Evolutionary conservation across 257 asterid species (phyloP), one percentile per base, ranked within the genome.

Genomic region (Plectranthus barbatus): DNA sequence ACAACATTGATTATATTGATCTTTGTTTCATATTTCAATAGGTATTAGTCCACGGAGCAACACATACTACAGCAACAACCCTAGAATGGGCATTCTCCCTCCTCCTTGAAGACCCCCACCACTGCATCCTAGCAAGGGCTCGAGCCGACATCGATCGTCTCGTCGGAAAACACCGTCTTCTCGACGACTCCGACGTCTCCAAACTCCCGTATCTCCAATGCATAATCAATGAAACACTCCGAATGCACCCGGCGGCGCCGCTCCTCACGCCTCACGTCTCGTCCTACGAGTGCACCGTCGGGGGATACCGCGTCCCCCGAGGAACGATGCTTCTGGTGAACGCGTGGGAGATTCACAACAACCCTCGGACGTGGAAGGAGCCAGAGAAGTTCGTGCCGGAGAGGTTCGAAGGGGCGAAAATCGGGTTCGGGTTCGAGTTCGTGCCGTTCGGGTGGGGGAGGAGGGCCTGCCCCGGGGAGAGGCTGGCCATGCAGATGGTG

Each of bases 31-130:
- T n/a, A 21, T 1, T 1, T 56, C n/a, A 7, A 37, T 60, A 71
- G 83, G 83, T 74, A 29, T 20, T 78, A 55, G 39, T 78, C 40
- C 80, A 74, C 24, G 83, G 75, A 63, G 80, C 80, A n/a, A 5
- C 77, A 4, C 75, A 74, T 18, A 58, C 80, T 17, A 10, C 78
- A 47, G 55, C 83, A 52, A 60, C 9, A 46, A 74, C 80, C 13
- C 53, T 71, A 13, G 83, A 71, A 42, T 67, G 77, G 77, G 83
- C 83, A 54, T 65, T 74, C 74, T 78, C 77, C 1, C 78, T 8
- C 37, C 67, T 74, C 55, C 80, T 78, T 21, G 52, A 71, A 23
- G 54, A 78, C 31, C 78, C 75, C 5, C 4, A 50, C 36, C 36
- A 31, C 55, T 11, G 31, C 56, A 19, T 63, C 7, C 34, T 70